Base-by-base conservation (phyloP, 495 filamentous ascomycete genomes). In the Hypoxylon cercidicola region DNA sequence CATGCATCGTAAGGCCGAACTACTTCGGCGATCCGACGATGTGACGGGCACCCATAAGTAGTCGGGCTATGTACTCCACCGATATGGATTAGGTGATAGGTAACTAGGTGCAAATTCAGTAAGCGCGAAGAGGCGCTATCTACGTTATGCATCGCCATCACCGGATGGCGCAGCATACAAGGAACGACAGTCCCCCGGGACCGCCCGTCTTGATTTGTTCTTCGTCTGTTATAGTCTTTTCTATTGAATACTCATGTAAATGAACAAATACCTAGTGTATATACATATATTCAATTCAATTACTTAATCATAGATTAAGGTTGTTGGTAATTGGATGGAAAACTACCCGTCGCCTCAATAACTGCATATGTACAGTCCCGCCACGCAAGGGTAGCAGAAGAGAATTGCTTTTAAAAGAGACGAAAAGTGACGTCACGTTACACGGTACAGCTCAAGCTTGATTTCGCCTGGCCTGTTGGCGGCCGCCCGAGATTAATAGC, bases 371-470 rank as follows among this genome's bases (percentile, higher is more conserved):
- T 19, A 28, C 6, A 25, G 19, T 21, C 50, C 19, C 13, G 15
- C 35, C 9, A 18, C 4, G 23, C 10, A 1, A 19, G 49, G 15
- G 40, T 37, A 41, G 12, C n/a, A 32, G 30, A 32, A 32, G 9
- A 13, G n/a, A 13, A 7, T 60, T 39, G 62, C 49, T 28, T 59
- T 21, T 66, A 58, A 28, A 12, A 19, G 43, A 25, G 4, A 20
- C 21, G 12, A n/a, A 28, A 55, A 50, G 54, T 68, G 64, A 68
- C 64, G 64, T 68, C 64, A 68, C 59, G 53, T 62, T 28, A 34
- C 50, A 59, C 64, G 5, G 9, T 50, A 19, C 10, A 3, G 49
- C 54, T 18, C 44, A 59, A 68, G 64, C 64, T 68, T 68, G 59
- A 43, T 62, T 62, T 63, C 35, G 44, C 53, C 41, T 21, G 32